These are phyloP conservation scores for Prunus kanzakura DNA, from an alignment of 306 rosid species.

Conservation along the genomic window DNA sequence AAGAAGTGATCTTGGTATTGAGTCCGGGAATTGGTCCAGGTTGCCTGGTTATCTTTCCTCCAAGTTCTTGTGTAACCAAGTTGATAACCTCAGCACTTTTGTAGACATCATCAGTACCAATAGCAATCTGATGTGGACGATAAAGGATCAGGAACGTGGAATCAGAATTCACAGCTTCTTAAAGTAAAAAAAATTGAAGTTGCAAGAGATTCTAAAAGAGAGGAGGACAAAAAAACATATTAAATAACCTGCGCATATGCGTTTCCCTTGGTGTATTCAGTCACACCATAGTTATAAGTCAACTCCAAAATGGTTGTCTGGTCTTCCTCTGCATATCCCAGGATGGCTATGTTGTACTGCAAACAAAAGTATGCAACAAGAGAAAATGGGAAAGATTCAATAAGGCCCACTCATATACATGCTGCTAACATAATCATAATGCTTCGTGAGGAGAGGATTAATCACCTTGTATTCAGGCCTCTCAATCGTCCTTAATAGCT, in stretches of 20 bases:
- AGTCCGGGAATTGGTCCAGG: conserved; percentile 88
- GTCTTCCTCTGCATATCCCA: conserved; percentile 85
- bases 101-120: conserved; percentile 91
- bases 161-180: neutral
- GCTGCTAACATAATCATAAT: neutral
- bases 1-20: conserved; percentile 81
- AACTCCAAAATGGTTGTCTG: conserved; percentile 86
- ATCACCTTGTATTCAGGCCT: conserved; percentile 81
- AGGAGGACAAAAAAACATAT: neutral
- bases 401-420: neutral
- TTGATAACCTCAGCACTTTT: conserved; percentile 84
- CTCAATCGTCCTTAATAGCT: conserved; percentile 65
- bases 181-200: neutral
- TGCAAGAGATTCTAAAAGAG: neutral
- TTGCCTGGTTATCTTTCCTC: conserved; percentile 90
- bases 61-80: conserved; percentile 71
- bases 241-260: conserved; percentile 86
- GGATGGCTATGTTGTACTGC: conserved; percentile 78
- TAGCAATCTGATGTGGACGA: conserved; percentile 58
- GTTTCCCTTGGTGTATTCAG: conserved; percentile 85
- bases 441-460: neutral
- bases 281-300: conserved; percentile 92
- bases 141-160: conserved; percentile 12
- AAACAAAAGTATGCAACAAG: conserved; percentile 13
- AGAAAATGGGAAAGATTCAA: neutral